Evolutionary conservation across 208 protist genomes (phyloP).

Genomic region (Trypanosoma conorhini): DNA sequence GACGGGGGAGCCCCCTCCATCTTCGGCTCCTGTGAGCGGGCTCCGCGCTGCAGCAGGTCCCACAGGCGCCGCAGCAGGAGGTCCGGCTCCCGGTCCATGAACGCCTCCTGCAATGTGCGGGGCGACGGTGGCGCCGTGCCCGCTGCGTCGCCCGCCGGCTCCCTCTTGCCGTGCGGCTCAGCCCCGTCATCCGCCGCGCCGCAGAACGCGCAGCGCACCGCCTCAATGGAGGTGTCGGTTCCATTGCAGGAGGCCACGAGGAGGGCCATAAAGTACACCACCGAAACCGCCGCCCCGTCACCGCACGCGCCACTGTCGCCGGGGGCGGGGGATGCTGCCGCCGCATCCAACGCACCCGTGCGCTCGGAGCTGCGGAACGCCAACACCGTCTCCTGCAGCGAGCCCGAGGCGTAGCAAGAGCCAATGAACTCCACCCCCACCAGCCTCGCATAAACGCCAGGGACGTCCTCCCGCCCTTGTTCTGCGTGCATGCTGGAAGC

Average conservation of each 20-base stretch:
- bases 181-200: not conserved
- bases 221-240: conserved; percentile 22
- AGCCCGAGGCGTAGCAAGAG: not conserved
- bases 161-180: not conserved
- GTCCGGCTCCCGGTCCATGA: conserved; percentile 2
- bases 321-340: not conserved
- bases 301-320: not conserved
- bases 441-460: conserved; percentile 15
- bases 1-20: not conserved
- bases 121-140: not conserved
- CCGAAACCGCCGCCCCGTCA: not conserved
- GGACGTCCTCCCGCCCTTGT: not conserved
- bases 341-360: not conserved
- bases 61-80: conserved; percentile 7
- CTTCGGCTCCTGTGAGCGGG: not conserved
- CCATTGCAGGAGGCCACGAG: conserved; percentile 23
- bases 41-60: not conserved
- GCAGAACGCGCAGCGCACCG: conserved; percentile 15
- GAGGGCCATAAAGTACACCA: conserved; percentile 21
- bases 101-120: not conserved
- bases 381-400: not conserved
- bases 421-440: conserved; percentile 25
- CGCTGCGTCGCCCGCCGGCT: not conserved
- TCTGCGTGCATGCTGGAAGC: not conserved
- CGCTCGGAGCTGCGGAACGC: not conserved